A percentile compares a stretch with the other conserved stretches of the same genome.
These are phyloP conservation scores for Saitoella complicata DNA, from an alignment of 805 yeast species.

Conservation along the genomic window DNA sequence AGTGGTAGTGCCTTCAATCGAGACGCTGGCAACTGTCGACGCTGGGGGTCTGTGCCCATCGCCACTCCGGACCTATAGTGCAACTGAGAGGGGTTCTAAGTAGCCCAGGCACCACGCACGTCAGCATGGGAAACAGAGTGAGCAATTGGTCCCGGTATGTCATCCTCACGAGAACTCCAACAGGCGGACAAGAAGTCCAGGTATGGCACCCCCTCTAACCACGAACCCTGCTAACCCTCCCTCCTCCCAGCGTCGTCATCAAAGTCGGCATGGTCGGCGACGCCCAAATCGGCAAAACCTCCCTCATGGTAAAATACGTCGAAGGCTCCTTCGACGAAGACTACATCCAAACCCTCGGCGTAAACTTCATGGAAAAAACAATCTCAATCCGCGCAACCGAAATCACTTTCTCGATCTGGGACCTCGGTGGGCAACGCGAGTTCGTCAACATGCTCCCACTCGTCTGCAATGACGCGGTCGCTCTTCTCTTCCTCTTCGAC, in stretches of 20 bases:
- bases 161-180: no score
- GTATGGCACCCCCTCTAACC: no score
- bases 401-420: slow-evolving; percentile 87
- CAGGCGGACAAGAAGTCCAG: no score
- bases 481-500: slow-evolving; percentile 79
- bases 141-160: no score
- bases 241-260: slow-evolving; percentile 21
- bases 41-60: no score
- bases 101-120: no score
- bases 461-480: slow-evolving; percentile 83
- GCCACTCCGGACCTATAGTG: no score
- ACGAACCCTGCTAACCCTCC: slow-evolving; percentile 25
- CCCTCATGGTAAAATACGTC: slow-evolving; percentile 93
- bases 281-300: slow-evolving; percentile 90
- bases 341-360: slow-evolving; percentile 83
- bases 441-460: slow-evolving; percentile 90
- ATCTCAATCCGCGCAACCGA: slow-evolving; percentile 73
- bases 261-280: slow-evolving; percentile 92
- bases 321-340: slow-evolving; percentile 85
- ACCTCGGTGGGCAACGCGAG: slow-evolving; percentile 88
- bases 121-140: no score
- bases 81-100: no score
- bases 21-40: no score
- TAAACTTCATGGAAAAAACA: slow-evolving; percentile 83
- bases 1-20: no score